These are phyloP conservation scores for Triticum timopheevii DNA, from an alignment of 176 grass and related monocot genomes.

Conservation along the genomic window DNA sequence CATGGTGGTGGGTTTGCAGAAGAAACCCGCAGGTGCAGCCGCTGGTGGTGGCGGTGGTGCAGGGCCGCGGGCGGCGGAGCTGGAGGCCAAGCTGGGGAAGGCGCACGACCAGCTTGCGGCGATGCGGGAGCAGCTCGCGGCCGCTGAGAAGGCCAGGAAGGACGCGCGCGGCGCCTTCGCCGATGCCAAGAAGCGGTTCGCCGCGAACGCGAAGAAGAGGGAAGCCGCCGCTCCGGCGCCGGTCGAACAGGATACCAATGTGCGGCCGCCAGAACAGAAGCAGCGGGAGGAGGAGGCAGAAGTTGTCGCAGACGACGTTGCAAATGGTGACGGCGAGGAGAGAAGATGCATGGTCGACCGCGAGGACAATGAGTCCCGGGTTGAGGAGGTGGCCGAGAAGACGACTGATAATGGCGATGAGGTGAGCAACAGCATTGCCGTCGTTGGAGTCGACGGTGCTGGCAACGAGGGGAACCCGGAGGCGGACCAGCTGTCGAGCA, in stretches of 20 bases:
- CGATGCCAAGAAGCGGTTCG: constrained; percentile 58
- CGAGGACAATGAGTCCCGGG: background rate
- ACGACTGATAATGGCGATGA: background rate
- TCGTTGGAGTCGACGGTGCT: background rate
- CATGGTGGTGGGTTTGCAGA: constrained; percentile 29
- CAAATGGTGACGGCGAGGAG: background rate
- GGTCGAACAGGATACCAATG: background rate
- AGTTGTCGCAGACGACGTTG: background rate
- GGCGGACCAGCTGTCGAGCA: constrained; percentile 31
- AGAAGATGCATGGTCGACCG: background rate
- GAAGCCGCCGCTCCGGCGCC: background rate
- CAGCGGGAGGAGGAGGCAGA: background rate
- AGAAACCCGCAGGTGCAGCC: constrained; percentile 43
- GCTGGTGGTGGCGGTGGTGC: constrained; percentile 11
- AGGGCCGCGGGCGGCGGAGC: constrained; percentile 50
- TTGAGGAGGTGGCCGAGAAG: background rate
- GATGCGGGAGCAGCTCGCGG: constrained; percentile 59
- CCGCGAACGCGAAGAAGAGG: constrained; percentile 21
- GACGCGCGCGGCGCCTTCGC: constrained; percentile 56
- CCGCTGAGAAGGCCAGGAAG: constrained; percentile 60
- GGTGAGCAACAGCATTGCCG: background rate
- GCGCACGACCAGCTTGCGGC: constrained; percentile 57
- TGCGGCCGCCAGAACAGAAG: constrained; percentile 18
- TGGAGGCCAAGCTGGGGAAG: constrained; percentile 70
- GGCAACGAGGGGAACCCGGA: constrained; percentile 2